Conservation (phyloP, 108 stramenopile species). For the Cylindrotheca closterium region DNA sequence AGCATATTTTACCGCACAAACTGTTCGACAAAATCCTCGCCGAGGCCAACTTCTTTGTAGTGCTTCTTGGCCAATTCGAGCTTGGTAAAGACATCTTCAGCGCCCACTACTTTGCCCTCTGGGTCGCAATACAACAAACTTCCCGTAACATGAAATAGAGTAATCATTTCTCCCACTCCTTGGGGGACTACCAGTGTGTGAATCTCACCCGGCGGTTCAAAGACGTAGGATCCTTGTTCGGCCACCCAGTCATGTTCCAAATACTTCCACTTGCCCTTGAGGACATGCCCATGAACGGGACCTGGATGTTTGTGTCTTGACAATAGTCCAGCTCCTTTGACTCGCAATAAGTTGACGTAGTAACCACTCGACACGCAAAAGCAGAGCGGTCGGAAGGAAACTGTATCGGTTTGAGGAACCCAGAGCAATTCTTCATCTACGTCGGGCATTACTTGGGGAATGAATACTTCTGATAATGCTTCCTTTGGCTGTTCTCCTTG, state of each 20-base stretch:
- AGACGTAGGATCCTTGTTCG: constrained; percentile 63
- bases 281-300: constrained; percentile 72
- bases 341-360: constrained; percentile 74
- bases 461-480: constrained; percentile 68
- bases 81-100: constrained; percentile 82
- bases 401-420: constrained; percentile 75
- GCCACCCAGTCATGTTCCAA: constrained; percentile 78
- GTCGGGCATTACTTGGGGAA: constrained; percentile 43
- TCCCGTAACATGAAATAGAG: constrained; percentile 81
- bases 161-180: constrained; percentile 78
- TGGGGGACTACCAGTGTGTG: constrained; percentile 75
- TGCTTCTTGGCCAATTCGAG: constrained; percentile 72
- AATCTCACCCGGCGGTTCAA: constrained; percentile 81
- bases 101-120: constrained; percentile 63
- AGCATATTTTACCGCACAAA: constrained; percentile 61
- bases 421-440: constrained; percentile 54
- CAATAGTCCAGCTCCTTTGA: constrained; percentile 60
- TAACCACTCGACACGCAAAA: constrained; percentile 72
- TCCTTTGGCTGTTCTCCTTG: constrained; percentile 48
- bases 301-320: constrained; percentile 73
- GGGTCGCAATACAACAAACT: constrained; percentile 69
- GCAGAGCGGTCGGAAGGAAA: constrained; percentile 76
- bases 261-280: constrained; percentile 74
- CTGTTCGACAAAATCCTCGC: constrained; percentile 62
- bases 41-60: constrained; percentile 70